Evolutionary conservation across 2,329 filamentous ascomycete species (phyloP).

Genomic region (Sclerotinia borealis): DNA sequence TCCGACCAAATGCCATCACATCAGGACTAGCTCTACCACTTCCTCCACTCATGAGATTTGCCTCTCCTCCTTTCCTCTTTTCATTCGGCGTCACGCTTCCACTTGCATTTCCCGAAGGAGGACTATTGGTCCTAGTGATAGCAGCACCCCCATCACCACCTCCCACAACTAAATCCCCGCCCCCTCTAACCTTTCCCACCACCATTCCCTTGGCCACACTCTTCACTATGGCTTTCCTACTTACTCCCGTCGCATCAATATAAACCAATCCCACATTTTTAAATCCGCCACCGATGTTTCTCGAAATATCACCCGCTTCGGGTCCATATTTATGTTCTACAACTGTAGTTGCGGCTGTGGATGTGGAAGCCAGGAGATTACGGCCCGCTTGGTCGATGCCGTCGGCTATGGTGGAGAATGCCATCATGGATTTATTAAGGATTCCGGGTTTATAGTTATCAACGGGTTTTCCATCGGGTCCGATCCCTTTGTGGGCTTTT

Average conservation of each 20-base stretch:
- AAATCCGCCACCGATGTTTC: constrained; percentile 73
- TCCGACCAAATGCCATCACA: constrained; percentile 23
- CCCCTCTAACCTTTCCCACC: constrained; percentile 69
- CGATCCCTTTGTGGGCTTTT: constrained; percentile 54
- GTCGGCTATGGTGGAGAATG: constrained; percentile 89
- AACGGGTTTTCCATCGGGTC: constrained; percentile 58
- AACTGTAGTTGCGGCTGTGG: constrained; percentile 74
- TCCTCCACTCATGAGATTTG: constrained; percentile 20
- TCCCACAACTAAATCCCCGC: constrained; percentile 67
- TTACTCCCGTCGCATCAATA: constrained; percentile 92
- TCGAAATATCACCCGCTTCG: constrained; percentile 75
- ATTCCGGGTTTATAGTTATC: constrained; percentile 78
- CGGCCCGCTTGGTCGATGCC: constrained; percentile 85
- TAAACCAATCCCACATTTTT: constrained; percentile 97
- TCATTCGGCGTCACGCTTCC: constrained; percentile 19
- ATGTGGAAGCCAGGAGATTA: constrained; percentile 67
- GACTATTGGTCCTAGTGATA: background rate
- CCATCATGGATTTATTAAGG: constrained; percentile 93
- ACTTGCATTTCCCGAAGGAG: constrained; percentile 24
- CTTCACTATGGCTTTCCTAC: constrained; percentile 82
- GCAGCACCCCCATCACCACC: constrained; percentile 38
- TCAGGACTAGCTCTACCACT: constrained; percentile 14
- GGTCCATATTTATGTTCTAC: constrained; percentile 84
- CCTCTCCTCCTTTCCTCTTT: constrained; percentile 22
- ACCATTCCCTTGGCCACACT: constrained; percentile 96